phyloP scores from a whole-genome alignment of 192 early-diverging fungal genomes.

The Piromyces finnis region DNA sequence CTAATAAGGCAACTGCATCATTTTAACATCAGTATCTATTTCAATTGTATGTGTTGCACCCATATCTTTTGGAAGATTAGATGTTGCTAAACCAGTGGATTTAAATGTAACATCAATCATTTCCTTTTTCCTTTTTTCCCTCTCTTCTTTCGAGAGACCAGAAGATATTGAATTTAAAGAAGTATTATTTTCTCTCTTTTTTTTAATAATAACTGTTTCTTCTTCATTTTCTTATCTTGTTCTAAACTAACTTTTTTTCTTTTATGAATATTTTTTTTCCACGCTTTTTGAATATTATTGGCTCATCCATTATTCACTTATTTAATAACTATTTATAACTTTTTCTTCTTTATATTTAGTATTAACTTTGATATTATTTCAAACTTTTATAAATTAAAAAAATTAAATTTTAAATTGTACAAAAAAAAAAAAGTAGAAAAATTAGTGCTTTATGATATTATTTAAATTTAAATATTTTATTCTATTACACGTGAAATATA shows the following conservation, averaged over 20 bases:
- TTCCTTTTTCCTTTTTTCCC: neutral
- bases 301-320: neutral
- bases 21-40: neutral
- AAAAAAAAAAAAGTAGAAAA: too few species aligned
- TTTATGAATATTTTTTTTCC: neutral
- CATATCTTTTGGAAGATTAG: neutral
- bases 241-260: neutral
- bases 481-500: too few species aligned
- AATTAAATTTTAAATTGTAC: too few species aligned
- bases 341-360: too few species aligned
- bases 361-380: too few species aligned
- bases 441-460: too few species aligned
- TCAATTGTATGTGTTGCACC: neutral
- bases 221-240: neutral
- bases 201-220: neutral
- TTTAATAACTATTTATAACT: too few species aligned
- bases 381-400: too few species aligned
- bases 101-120: neutral
- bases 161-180: neutral
- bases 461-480: too few species aligned
- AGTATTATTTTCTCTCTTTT: neutral
- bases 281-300: neutral
- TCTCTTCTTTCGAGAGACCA: neutral
- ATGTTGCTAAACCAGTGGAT: neutral
- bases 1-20: neutral